Base-by-base conservation (phyloP, 2,329 filamentous ascomycete species). In the Fusarium paranaense region DNA sequence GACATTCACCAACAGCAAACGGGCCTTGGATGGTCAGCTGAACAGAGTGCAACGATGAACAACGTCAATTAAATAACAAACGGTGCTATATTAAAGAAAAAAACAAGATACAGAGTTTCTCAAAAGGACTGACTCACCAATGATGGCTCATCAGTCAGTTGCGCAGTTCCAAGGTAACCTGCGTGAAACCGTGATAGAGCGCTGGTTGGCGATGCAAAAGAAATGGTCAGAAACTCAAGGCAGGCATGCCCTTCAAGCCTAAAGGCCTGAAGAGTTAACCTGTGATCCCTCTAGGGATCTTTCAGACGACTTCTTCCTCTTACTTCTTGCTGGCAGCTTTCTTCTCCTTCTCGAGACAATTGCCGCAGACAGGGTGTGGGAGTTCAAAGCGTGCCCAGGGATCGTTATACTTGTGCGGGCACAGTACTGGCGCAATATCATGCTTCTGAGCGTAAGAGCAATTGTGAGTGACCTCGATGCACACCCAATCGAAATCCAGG, bases 171-270 rank as follows among this genome's bases (percentile, higher is more conserved):
- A 69, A 61, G 61, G 58, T 37, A 66, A 66, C 47, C 14, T 63
- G 42, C 16, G 61, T 69, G 61, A 54, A 66, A 72, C 68, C 61
- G 18, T 64, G 50, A 59, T 69, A 6, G 20, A 35, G 64, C 20
- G 16, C 27, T 66, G 69, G 52, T 38, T 25, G 20, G 62, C 54
- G 54, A 47, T 66, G 61, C 52, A 57, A 56, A 20, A 38, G 54
- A 32, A 11, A 27, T 20, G 40, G n/a, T 38, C 18, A 20, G 6
- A 32, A 8, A 1, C 13, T 20, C 59, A 52, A 37, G 20, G 35
- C 27, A 37, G 22, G 3, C 6, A 4, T 22, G 10, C 5, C 22
- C 2, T 22, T 45, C n/a, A 22, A 5, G 5, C 11, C 6, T 6
- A 45, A 7, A 45, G 38, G 6, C n/a, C 10, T 42, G n/a, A 13